Conservation (phyloP, 208 protist species). For the Kentomonas sorsogonicus region DNA sequence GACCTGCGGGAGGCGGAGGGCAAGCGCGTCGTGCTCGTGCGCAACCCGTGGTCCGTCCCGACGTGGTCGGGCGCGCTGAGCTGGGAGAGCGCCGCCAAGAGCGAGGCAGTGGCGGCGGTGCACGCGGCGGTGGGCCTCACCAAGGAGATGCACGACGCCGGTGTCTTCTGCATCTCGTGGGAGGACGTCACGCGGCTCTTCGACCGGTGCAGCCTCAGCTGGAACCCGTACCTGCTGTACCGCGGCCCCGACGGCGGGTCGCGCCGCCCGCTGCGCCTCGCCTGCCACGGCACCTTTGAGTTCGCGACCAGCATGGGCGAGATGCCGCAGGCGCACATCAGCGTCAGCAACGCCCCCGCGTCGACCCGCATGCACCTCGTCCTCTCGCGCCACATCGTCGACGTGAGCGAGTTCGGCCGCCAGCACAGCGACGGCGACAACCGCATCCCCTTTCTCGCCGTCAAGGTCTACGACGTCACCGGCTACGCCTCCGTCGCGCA, state of each 20-base stretch:
- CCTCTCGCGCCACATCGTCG: constrained; percentile 69
- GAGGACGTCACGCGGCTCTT: constrained; percentile 63
- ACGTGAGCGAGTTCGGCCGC: constrained; percentile 52
- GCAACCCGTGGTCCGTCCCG: constrained; percentile 52
- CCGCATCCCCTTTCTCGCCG: constrained; percentile 40
- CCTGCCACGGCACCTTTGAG: constrained; percentile 57
- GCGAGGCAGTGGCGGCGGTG: constrained; percentile 26
- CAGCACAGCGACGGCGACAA: constrained; percentile 57
- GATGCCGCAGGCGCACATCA: constrained; percentile 78
- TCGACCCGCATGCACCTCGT: constrained; percentile 79
- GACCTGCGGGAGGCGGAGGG: constrained; percentile 34
- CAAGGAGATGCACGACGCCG: constrained; percentile 36
- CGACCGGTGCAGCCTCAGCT: constrained; percentile 61
- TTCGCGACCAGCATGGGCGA: constrained; percentile 42
- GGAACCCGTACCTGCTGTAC: constrained; percentile 88
- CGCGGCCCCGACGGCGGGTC: constrained; percentile 43
- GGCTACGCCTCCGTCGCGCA: constrained; percentile 67
- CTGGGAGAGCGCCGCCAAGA: constrained; percentile 33
- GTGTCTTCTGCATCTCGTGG: constrained; percentile 85
- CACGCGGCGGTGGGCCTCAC: constrained; percentile 44
- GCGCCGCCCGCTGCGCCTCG: constrained; percentile 53
- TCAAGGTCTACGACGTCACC: constrained; percentile 78
- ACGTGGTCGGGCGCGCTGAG: constrained; percentile 56
- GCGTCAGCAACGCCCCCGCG: constrained; percentile 40
- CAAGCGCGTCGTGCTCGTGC: constrained; percentile 39